Percentiles rank a stretch among this genome's conserved stretches.
Evolutionary conservation across 202 grass and related monocot genomes (phyloP).

Genomic region (Panicum virgatum): DNA sequence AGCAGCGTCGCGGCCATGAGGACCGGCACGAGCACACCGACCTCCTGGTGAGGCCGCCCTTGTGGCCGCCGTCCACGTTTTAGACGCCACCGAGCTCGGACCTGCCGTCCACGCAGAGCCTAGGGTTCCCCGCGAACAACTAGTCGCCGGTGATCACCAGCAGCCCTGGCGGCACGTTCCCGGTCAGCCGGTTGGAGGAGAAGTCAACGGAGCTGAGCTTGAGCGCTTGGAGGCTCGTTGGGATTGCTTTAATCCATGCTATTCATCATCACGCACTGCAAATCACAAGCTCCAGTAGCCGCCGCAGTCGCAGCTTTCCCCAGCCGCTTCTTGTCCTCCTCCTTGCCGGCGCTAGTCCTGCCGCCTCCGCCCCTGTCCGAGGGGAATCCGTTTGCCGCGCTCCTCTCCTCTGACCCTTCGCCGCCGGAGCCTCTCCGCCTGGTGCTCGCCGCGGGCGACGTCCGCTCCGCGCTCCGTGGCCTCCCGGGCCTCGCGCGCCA

Average conservation of each 20-base stretch:
- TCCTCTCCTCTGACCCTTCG: conserved; percentile 38
- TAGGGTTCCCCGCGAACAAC: conserved; percentile 45
- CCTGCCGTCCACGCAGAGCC: conserved; percentile 47
- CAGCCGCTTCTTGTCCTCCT: no score
- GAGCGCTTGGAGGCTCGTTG: conserved; percentile 54
- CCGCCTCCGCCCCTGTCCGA: no score
- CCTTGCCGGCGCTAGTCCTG: no score
- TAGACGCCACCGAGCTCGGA: conserved; percentile 51
- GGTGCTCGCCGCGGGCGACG: conserved; percentile 45
- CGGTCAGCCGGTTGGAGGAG: conserved; percentile 63
- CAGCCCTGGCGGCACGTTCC: conserved; percentile 55
- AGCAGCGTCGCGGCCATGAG: conserved; percentile 54
- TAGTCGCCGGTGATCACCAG: conserved; percentile 50
- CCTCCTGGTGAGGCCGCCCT: conserved; percentile 27
- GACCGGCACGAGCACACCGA: conserved; percentile 41
- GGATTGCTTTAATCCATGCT: conserved; percentile 67
- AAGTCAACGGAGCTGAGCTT: conserved; percentile 87
- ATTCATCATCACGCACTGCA: conserved; percentile 43
- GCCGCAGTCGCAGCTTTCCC: conserved; percentile 33
- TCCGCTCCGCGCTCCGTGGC: conserved; percentile 47
- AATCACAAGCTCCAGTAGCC: conserved; percentile 47
- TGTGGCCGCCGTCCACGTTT: conserved; percentile 29
- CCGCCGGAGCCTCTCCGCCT: conserved; percentile 46
- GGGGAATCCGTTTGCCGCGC: no score
- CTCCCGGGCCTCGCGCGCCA: conserved; percentile 53